Conservation (phyloP, 495 filamentous ascomycete species). For the Xylaria scruposa region DNA sequence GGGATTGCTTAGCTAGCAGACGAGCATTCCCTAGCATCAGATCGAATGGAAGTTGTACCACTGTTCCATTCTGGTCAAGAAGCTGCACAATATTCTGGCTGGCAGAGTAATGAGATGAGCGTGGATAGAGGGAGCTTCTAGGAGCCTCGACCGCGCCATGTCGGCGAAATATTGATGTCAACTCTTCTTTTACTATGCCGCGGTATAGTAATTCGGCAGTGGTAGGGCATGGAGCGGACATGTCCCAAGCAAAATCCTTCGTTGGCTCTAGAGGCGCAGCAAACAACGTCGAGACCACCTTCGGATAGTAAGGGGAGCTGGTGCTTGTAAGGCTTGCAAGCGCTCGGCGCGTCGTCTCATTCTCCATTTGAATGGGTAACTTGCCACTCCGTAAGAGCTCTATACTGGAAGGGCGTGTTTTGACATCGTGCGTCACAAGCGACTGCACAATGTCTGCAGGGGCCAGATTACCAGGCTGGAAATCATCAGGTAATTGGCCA, state of each 20-base stretch:
- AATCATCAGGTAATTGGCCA: slow-evolving; percentile 72
- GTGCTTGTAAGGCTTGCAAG: slow-evolving; percentile 81
- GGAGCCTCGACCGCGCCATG: slow-evolving; percentile 88
- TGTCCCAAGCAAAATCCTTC: slow-evolving; percentile 89
- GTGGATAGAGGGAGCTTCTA: slow-evolving; percentile 78
- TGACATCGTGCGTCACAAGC: slow-evolving; percentile 79
- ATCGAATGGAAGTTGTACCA: slow-evolving; percentile 91
- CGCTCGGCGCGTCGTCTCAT: slow-evolving; percentile 83
- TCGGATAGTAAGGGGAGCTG: slow-evolving; percentile 85
- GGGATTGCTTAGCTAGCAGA: slow-evolving; percentile 71
- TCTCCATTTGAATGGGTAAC: slow-evolving; percentile 88
- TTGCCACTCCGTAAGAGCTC: slow-evolving; percentile 88
- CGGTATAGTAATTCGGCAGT: slow-evolving; percentile 72
- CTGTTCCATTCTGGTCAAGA: slow-evolving; percentile 79
- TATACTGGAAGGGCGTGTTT: slow-evolving; percentile 79
- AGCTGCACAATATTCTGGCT: slow-evolving; percentile 73
- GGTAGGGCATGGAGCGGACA: slow-evolving; percentile 59
- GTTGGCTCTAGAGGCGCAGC: slow-evolving; percentile 71
- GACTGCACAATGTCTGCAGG: slow-evolving; percentile 78
- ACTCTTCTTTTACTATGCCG: slow-evolving; percentile 73
- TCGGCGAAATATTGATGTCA: slow-evolving; percentile 82
- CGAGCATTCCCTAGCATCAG: slow-evolving; percentile 89
- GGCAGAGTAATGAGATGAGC: slow-evolving; percentile 73
- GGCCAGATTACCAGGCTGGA: slow-evolving; percentile 74
- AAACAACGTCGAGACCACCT: slow-evolving; percentile 86